Evolutionary conservation across 2,329 filamentous ascomycete genomes (phyloP).

Genomic region (Xylaria sp.): DNA sequence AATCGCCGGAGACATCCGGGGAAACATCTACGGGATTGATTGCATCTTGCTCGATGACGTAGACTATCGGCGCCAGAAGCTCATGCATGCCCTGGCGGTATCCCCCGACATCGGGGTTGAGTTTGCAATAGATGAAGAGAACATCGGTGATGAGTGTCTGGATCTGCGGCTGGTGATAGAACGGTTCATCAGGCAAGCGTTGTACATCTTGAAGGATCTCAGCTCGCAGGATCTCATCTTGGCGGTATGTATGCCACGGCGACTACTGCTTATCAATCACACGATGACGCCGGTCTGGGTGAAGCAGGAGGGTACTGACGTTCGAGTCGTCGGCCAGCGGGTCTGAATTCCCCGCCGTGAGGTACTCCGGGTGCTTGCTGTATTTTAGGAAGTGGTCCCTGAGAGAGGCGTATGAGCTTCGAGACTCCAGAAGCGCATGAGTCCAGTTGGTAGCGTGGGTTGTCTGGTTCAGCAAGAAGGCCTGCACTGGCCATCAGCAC

Average conservation of each 20-base stretch:
- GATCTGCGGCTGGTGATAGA: slow-evolving; percentile 80
- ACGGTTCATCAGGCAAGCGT: slow-evolving; percentile 87
- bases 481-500: slow-evolving; percentile 52
- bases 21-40: slow-evolving; percentile 56
- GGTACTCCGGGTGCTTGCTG: slow-evolving; percentile 82
- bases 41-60: slow-evolving; percentile 83
- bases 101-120: slow-evolving; percentile 81
- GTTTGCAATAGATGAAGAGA: slow-evolving; percentile 92
- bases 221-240: slow-evolving; percentile 80
- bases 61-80: slow-evolving; percentile 85
- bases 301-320: slow-evolving; percentile 43
- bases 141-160: slow-evolving; percentile 86
- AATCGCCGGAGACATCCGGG: slow-evolving; percentile 49
- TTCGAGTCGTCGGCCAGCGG: slow-evolving; percentile 81
- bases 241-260: slow-evolving; percentile 85
- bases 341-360: slow-evolving; percentile 73
- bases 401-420: slow-evolving; percentile 74
- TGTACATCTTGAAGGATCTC: slow-evolving; percentile 97
- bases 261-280: slow-evolving; percentile 61
- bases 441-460: slow-evolving; percentile 71
- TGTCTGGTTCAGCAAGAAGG: slow-evolving; percentile 79
- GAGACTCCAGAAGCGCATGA: slow-evolving; percentile 67
- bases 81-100: slow-evolving; percentile 99
- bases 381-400: slow-evolving; percentile 78
- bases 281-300: neutral